Conservation (phyloP, 2,329 filamentous ascomycete genomes). For the Chrysoporthe puriensis region DNA sequence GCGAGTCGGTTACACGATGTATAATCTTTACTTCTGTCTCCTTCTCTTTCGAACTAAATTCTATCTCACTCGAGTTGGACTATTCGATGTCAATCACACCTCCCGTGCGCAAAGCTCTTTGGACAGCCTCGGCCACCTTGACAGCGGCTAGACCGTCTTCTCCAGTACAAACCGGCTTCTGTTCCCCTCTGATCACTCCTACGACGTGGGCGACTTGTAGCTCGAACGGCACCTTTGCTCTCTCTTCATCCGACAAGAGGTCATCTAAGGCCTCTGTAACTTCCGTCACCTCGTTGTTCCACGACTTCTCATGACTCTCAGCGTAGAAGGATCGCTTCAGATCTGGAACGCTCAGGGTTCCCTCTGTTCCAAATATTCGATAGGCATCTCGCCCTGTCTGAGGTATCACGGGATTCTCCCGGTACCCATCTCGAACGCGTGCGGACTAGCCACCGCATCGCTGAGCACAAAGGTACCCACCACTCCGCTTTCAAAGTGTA, state of each 20-base stretch:
- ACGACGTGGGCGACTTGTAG: conserved; percentile 21
- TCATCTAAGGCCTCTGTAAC: conserved; percentile 14
- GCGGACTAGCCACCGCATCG: conserved; percentile 54
- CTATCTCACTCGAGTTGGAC: background rate
- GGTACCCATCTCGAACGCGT: conserved; percentile 60
- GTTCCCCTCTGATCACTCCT: conserved; percentile 8
- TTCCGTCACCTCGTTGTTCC: conserved; percentile 14
- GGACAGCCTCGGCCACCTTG: conserved; percentile 23
- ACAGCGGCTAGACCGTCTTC: conserved; percentile 24
- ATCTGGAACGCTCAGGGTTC: conserved; percentile 30
- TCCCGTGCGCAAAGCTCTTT: conserved; percentile 16
- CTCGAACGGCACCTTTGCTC: conserved; percentile 19
- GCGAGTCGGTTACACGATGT: too few relatives aligned
- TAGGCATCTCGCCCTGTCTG: conserved; percentile 50
- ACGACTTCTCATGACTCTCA: conserved; percentile 9
- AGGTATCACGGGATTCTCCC: conserved; percentile 61
- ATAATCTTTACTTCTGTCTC: too few relatives aligned
- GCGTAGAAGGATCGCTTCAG: conserved; percentile 23
- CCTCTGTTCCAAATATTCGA: conserved; percentile 43
- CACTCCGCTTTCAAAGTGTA: conserved; percentile 56
- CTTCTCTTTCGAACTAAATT: background rate
- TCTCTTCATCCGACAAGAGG: conserved; percentile 20
- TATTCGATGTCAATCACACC: conserved; percentile 14
- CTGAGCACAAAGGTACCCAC: conserved; percentile 61
- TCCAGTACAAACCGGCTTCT: conserved; percentile 19